Evolutionary conservation across 345 rosid genomes (phyloP), one percentile per base, ranked within the genome.

Genomic region (Eutrema japonicum): DNA sequence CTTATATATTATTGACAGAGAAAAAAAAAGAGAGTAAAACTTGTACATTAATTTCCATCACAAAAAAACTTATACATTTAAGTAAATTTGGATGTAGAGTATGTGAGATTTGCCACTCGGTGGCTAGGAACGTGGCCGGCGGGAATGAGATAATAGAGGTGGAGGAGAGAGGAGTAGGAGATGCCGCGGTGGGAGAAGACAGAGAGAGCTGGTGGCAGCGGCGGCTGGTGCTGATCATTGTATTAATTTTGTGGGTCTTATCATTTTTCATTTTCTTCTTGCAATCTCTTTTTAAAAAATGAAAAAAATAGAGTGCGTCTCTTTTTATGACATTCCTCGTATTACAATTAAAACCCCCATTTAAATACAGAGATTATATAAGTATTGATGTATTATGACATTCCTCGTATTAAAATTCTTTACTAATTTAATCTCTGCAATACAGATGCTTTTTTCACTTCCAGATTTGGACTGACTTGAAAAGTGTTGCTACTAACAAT

Each of bases 71-170:
- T 38, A 60, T 60, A 26, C 18, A 40, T 60, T 1, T 42, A 29
- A 53, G 37, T 42, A 29, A 68, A 43, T 56, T 32, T 69, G 56
- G 32, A 7, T 13, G 72, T 64, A 90, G 96, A 89, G 84, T 82
- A 36, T 92, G 98, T 47, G 98, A 92, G 88, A 90, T 92, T 54
- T 90, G 96, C 62, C 79, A 82, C 53, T 85, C 93, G 5, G 48
- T 82, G 4, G 96, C 89, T 30, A 82, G 72, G 61, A 92, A 92
- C 65, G 85, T 88, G 33, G 82, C 80, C 26, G 80, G 83, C 26
- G 73, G 78, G 41, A 70, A 27, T 32, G 89, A 82, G 63, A 18
- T 69, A 2, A 84, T 77, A 59, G 89, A 80, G 68, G 66, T 6
- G 58, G 58, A 14, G 33, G 96, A 79, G 61, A 49, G 3, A 5